Conservation (phyloP, 805 yeast genomes). For the Kluyveromyces dobzhanskii region DNA sequence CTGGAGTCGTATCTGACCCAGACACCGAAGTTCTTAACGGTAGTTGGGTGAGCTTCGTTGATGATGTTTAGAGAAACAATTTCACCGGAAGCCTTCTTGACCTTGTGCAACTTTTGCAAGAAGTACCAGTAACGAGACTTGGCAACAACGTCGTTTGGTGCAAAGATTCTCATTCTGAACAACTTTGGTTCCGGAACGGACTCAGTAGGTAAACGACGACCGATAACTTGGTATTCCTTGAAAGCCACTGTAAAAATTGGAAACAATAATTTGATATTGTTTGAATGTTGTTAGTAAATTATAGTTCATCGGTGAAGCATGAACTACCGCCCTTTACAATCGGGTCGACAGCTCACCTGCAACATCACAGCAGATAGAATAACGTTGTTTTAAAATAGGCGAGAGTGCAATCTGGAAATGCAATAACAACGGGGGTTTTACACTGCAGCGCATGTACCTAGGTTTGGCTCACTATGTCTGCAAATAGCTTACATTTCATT, state of each 20-base stretch:
- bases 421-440: too few relatives aligned
- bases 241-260: conserved; percentile 58
- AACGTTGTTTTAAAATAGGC: too few relatives aligned
- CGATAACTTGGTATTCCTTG: conserved; percentile 99
- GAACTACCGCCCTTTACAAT: too few relatives aligned
- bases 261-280: not conserved
- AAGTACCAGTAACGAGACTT: conserved; percentile 99
- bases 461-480: too few relatives aligned
- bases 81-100: conserved; percentile 99
- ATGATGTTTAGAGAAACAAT: conserved; percentile 87
- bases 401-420: too few relatives aligned
- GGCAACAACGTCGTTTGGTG: conserved; percentile 98
- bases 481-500: too few relatives aligned
- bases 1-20: conserved; percentile 99
- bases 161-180: conserved; percentile 99
- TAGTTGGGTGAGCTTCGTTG: conserved; percentile 94
- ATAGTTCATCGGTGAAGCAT: too few relatives aligned
- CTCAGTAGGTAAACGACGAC: conserved; percentile 99
- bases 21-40: conserved; percentile 99
- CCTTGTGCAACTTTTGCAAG: conserved; percentile 98
- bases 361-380: too few relatives aligned
- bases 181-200: conserved; percentile 99
- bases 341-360: too few relatives aligned
- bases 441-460: too few relatives aligned
- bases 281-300: conserved; percentile 1